Conservation (phyloP, 106 monocot genomes). For the Vanilla planifolia region DNA sequence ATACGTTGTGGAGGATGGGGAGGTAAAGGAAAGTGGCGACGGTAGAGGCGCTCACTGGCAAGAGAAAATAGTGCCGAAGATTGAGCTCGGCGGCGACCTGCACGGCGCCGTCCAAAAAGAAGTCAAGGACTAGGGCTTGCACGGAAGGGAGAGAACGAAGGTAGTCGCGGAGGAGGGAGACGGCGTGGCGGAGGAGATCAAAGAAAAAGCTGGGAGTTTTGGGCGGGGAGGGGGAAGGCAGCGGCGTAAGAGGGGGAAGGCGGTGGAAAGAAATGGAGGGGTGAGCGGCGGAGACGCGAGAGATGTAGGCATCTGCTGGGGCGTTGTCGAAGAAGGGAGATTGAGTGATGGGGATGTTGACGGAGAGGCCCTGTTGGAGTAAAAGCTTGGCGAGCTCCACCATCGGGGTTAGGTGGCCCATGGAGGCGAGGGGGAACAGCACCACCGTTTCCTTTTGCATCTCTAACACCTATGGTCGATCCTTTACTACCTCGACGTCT, state of each 20-base stretch:
- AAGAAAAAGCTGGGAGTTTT: not conserved
- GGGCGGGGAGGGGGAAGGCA: not conserved
- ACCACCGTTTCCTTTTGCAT: constrained; percentile 4
- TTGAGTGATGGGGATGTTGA: not conserved
- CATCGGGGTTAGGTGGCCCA: constrained; percentile 12
- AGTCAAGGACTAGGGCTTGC: constrained; percentile 5
- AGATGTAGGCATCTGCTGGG: not conserved
- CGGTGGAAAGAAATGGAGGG: constrained; percentile 15
- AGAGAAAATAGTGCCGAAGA: not conserved
- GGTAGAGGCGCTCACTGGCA: not conserved
- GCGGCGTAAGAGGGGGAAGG: not conserved
- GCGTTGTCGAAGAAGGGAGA: not conserved
- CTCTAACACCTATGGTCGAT: not conserved
- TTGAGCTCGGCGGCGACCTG: constrained; percentile 4
- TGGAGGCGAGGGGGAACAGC: not conserved
- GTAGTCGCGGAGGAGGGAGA: not conserved
- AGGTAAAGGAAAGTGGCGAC: not conserved
- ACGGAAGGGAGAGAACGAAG: not conserved
- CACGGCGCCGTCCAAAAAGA: not conserved
- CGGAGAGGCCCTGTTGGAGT: not conserved
- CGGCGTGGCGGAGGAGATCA: not conserved
- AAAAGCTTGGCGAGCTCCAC: constrained; percentile 16
- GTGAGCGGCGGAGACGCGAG: not conserved
- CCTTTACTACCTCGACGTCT: too few species aligned
- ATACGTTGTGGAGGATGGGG: not conserved